Percentiles rank a stretch among this genome's conserved stretches.
phyloP scores from a whole-genome alignment of 1,139 yeast species.

The Scheffersomyces segobiensis region DNA sequence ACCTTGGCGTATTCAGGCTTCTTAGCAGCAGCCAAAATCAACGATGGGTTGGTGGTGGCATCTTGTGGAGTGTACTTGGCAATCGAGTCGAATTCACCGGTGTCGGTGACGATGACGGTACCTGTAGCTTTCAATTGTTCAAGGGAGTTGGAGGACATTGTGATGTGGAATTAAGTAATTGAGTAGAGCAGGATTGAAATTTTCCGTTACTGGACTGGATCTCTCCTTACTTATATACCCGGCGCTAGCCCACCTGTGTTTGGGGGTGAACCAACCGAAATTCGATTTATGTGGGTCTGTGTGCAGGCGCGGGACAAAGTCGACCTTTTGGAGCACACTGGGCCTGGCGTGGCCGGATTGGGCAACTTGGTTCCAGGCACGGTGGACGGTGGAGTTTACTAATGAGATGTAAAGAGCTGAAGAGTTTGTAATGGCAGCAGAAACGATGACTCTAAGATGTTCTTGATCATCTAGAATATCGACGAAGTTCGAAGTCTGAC shows the following conservation, averaged over 20 bases:
- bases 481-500: too few relatives aligned
- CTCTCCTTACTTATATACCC: not conserved
- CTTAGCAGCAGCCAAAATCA: conserved; percentile 93
- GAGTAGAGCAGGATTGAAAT: not conserved
- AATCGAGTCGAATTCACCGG: conserved; percentile 97
- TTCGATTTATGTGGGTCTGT: not conserved
- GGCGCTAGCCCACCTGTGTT: not conserved
- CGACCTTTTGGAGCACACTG: not conserved
- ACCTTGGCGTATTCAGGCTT: conserved; percentile 86
- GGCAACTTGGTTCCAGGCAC: not conserved
- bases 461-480: not conserved
- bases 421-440: not conserved
- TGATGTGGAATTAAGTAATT: not conserved
- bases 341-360: not conserved
- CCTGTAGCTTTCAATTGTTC: conserved; percentile 95
- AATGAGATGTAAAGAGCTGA: not conserved
- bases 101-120: conserved; percentile 95
- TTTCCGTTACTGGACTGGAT: not conserved
- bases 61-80: conserved; percentile 99
- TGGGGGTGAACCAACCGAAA: conserved; percentile 1
- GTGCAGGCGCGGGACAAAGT: not conserved
- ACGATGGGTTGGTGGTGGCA: conserved; percentile 98
- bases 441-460: not conserved
- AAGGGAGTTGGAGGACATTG: conserved; percentile 61
- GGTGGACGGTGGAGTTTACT: not conserved